Evolutionary conservation across 345 rosid species (phyloP).

Genomic region (Populus simonii): DNA sequence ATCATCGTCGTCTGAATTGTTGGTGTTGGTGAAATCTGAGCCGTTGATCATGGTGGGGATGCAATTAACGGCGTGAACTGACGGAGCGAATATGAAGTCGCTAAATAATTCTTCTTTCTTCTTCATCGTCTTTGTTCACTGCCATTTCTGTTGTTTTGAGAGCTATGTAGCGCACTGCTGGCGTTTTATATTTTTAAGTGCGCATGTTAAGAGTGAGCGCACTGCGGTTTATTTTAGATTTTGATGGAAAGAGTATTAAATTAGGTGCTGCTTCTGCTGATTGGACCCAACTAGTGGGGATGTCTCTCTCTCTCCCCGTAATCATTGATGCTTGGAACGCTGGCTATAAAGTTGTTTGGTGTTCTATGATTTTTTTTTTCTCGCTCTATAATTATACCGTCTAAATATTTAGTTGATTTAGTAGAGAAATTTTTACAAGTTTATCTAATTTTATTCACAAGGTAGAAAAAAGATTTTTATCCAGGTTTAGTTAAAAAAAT

Average conservation of each 20-base stretch:
- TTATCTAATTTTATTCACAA: no score
- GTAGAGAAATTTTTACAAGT: no score
- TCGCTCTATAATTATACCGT: no score
- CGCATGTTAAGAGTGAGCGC: slow-evolving; percentile 12
- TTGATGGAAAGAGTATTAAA: background rate
- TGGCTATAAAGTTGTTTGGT: no score
- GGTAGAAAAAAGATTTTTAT: no score
- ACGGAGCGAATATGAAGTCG: slow-evolving; percentile 41
- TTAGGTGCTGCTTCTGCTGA: background rate
- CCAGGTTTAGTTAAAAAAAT: no score
- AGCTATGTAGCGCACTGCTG: background rate
- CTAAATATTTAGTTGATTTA: no score
- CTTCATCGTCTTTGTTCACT: slow-evolving; percentile 37
- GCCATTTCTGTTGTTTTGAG: slow-evolving; percentile 15
- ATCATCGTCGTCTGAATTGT: slow-evolving; percentile 47
- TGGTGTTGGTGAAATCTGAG: slow-evolving; percentile 22
- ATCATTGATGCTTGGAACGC: no score
- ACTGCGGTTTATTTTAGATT: background rate
- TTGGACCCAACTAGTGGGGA: background rate
- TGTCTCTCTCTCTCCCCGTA: no score
- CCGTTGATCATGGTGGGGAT: slow-evolving; percentile 25
- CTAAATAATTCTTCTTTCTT: slow-evolving; percentile 41
- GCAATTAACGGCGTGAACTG: slow-evolving; percentile 10
- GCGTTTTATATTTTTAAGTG: background rate
- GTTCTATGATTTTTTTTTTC: no score